These are phyloP conservation scores for Penicillium ochrochloron DNA, from an alignment of 495 filamentous ascomycete species.

Conservation along the genomic window DNA sequence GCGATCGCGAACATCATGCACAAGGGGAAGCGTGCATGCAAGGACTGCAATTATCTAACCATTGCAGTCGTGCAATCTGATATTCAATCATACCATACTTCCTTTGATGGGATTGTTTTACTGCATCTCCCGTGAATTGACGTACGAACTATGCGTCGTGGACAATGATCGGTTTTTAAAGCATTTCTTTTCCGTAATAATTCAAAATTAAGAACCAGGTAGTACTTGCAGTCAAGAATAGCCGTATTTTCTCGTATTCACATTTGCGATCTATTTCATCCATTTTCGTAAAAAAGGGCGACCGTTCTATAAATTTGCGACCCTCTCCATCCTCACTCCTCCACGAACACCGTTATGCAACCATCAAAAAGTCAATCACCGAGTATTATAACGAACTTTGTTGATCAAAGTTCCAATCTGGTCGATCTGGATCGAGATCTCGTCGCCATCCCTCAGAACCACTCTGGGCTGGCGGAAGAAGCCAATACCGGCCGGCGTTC, in stretches of 20 bases:
- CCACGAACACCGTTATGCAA: too few species aligned
- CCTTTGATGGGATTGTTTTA: too few species aligned
- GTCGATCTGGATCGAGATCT: conserved; percentile 55
- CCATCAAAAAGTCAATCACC: not conserved
- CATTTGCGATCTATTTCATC: too few species aligned
- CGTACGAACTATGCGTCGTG: too few species aligned
- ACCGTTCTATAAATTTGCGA: not conserved
- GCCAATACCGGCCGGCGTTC: conserved; percentile 46
- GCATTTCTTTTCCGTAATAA: too few species aligned
- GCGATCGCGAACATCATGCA: not conserved
- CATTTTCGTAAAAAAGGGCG: not conserved
- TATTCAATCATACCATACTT: too few species aligned
- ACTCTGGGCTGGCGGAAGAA: conserved; percentile 48
- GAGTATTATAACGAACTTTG: conserved; percentile 35
- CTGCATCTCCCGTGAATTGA: too few species aligned
- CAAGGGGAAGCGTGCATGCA: not conserved
- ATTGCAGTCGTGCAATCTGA: too few species aligned
- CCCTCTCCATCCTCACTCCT: not conserved
- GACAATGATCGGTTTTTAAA: too few species aligned
- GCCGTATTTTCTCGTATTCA: too few species aligned
- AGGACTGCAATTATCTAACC: not conserved
- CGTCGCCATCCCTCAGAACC: conserved; percentile 56
- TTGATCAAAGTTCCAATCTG: conserved; percentile 38
- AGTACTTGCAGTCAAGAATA: too few species aligned
- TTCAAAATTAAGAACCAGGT: too few species aligned